Evolutionary conservation across 768 basidiomycete species (phyloP), one percentile per base, ranked within the genome.

Genomic region (Leccinum aurantiacum): DNA sequence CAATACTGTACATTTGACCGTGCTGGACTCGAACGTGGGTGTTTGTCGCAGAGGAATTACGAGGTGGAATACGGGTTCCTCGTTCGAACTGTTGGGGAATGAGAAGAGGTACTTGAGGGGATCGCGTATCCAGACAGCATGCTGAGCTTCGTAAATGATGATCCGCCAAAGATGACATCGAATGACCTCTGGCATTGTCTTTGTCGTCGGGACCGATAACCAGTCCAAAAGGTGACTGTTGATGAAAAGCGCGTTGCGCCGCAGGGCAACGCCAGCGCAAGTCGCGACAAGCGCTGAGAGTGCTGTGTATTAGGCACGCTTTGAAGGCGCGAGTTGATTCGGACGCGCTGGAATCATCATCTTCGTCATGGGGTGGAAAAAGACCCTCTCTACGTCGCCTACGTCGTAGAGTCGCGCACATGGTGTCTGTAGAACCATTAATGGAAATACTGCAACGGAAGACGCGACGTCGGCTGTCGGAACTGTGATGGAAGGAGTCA

Each of bases 31-130:
- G 14, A 68, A 69, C 0, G 75, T 66, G 63, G 89, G 87, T 0
- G 88, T 90, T 8, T 78, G 70, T 1, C 93, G 88, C 5, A 90
- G 76, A 1, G 92, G 90, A n/a, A 93, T 83, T 53, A 92, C 78
- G 14, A 93, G 81, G 65, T 92, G 89, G 71, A 94, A 93, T 3
- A 55, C 19, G 2, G 65, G 63, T 2, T 46, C 60, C 6, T 38
- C 41, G 33, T 55, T 24, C 2, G 51, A 54, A 7, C 33, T 37
- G 6, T 59, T 49, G 5, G 73, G 72, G 44, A 52, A 60, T 17
- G 71, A 68, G 35, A 85, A 74, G 14, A 81, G 71, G 1, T 57
- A 64, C 8, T 65, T 61, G 46, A 79, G 19, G 27, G 27, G 0
- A 8, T 72, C 69, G 5, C 73, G 74, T 60, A 86, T 78, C 80